These are phyloP conservation scores for Aspergillus sp. DNA, from an alignment of 2,329 filamentous ascomycete genomes.

Conservation along the genomic window DNA sequence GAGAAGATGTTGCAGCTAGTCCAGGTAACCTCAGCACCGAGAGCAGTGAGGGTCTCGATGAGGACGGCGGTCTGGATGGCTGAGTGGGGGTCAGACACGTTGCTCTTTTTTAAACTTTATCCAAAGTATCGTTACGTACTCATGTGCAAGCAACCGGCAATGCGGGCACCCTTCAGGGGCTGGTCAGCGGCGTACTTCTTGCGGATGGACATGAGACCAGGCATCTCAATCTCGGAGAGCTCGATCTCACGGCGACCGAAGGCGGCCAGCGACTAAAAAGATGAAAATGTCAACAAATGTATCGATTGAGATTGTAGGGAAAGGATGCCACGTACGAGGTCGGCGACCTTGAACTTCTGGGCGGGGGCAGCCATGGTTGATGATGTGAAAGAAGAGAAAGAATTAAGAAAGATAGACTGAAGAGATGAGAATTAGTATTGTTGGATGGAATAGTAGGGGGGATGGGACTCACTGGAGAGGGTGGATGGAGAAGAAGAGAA, in stretches of 20 bases:
- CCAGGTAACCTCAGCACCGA: slow-evolving; percentile 98
- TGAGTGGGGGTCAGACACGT: slow-evolving; percentile 18
- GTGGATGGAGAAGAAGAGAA: slow-evolving; percentile 7
- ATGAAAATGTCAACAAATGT: slow-evolving; percentile 7
- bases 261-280: slow-evolving; percentile 70
- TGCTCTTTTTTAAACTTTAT: too few relatives aligned
- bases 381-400: too few relatives aligned
- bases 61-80: slow-evolving; percentile 98
- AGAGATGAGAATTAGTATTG: slow-evolving; percentile 3
- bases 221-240: slow-evolving; percentile 94
- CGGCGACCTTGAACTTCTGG: slow-evolving; percentile 95
- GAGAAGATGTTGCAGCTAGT: slow-evolving; percentile 99
- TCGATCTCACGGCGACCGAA: slow-evolving; percentile 99
- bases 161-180: slow-evolving; percentile 88
- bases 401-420: slow-evolving; percentile 5
- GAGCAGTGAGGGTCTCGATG: slow-evolving; percentile 91
- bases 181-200: slow-evolving; percentile 87
- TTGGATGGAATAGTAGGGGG: background rate
- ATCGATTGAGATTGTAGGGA: background rate
- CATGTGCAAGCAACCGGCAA: slow-evolving; percentile 98
- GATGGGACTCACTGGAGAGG: background rate
- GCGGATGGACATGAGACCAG: slow-evolving; percentile 93
- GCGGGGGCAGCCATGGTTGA: slow-evolving; percentile 68
- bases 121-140: slow-evolving; percentile 47
- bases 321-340: slow-evolving; percentile 59